A percentile compares a stretch with the other conserved stretches of the same genome.
These are phyloP conservation scores for Wickerhamomyces bovis DNA, from an alignment of 805 yeast species.

Conservation along the genomic window DNA sequence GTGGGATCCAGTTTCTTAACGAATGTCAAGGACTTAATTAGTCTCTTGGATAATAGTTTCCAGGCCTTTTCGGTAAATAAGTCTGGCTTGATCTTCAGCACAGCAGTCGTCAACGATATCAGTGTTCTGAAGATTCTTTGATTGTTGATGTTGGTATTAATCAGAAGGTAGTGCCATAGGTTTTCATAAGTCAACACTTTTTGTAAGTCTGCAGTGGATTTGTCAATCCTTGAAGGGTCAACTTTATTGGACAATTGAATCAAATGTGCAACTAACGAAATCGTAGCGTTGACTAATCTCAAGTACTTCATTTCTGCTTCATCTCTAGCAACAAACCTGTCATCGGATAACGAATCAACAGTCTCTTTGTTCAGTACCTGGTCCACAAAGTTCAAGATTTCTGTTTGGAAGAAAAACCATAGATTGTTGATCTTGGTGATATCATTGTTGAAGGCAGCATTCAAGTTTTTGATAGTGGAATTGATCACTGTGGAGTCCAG, in stretches of 20 bases:
- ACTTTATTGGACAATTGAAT: slow-evolving; percentile 18
- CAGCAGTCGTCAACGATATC: slow-evolving; percentile 30
- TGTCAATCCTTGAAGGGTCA: slow-evolving; percentile 19
- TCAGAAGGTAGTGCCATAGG: slow-evolving; percentile 36
- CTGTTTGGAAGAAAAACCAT: slow-evolving; percentile 53
- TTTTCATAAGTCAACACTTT: slow-evolving; percentile 35
- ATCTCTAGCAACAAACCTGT: slow-evolving; percentile 57
- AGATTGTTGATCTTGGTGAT: slow-evolving; percentile 49
- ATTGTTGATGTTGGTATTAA: slow-evolving; percentile 31
- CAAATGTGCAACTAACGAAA: slow-evolving; percentile 39
- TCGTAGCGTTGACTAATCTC: slow-evolving; percentile 46
- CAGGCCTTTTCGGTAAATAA: slow-evolving; percentile 20
- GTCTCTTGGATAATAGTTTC: slow-evolving; percentile 27
- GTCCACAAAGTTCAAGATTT: slow-evolving; percentile 48
- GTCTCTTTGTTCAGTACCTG: slow-evolving; percentile 52
- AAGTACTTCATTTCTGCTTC: slow-evolving; percentile 62
- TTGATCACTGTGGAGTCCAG: slow-evolving; percentile 54
- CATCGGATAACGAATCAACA: slow-evolving; percentile 64
- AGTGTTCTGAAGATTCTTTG: slow-evolving; percentile 37
- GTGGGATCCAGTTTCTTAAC: slow-evolving; percentile 20
- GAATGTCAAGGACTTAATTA: slow-evolving; percentile 29
- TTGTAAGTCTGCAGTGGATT: slow-evolving; percentile 17
- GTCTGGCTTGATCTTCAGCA: slow-evolving; percentile 22
- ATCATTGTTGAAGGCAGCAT: slow-evolving; percentile 49
- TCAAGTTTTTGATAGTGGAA: slow-evolving; percentile 41